Conservation (phyloP, 2,329 filamentous ascomycete genomes). For the Beauveria sp. region DNA sequence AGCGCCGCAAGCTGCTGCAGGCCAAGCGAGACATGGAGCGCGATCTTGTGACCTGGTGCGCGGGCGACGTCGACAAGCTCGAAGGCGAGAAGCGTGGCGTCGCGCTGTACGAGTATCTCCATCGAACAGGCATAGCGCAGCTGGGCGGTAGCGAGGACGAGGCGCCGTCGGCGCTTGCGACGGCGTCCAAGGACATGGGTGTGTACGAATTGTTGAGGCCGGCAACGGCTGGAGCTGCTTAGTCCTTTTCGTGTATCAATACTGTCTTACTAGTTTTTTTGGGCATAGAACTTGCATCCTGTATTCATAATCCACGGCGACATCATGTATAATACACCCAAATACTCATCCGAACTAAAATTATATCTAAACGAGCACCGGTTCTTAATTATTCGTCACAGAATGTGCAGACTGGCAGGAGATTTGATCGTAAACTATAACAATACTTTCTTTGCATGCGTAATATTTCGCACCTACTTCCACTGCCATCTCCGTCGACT, state of each 20-base stretch:
- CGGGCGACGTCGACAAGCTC: slow-evolving; percentile 26
- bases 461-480: too few relatives aligned
- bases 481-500: too few relatives aligned
- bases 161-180: slow-evolving; percentile 20
- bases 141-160: slow-evolving; percentile 18
- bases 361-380: not conserved
- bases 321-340: not conserved
- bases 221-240: not conserved
- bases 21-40: slow-evolving; percentile 36
- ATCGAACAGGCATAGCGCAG: slow-evolving; percentile 29
- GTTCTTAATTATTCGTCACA: too few relatives aligned
- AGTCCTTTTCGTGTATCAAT: not conserved
- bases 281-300: not conserved
- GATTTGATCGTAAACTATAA: too few relatives aligned
- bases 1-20: slow-evolving; percentile 32
- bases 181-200: slow-evolving; percentile 36
- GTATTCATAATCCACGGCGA: not conserved
- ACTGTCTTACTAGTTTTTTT: not conserved
- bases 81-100: slow-evolving; percentile 27
- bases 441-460: too few relatives aligned
- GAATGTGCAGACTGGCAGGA: too few relatives aligned
- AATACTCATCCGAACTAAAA: not conserved
- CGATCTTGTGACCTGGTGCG: slow-evolving; percentile 23
- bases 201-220: slow-evolving; percentile 27
- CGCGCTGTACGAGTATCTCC: slow-evolving; percentile 36